Conservation (phyloP, 805 yeast genomes). For the Suhomyces tanzawaensis region DNA sequence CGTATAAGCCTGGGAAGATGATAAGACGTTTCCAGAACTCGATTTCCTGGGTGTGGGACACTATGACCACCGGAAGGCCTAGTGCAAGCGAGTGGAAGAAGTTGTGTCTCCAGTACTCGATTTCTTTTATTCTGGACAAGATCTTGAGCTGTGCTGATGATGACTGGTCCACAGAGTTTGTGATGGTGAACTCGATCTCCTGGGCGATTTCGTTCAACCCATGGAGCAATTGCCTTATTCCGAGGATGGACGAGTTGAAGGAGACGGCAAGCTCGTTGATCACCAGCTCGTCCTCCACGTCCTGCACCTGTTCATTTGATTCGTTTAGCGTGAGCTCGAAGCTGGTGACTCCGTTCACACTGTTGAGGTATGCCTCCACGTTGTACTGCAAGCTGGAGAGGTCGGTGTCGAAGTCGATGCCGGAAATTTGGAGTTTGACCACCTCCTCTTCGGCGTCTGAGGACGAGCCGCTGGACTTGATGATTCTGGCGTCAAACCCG, state of each 20-base stretch:
- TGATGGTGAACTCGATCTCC: slow-evolving; percentile 52
- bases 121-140: slow-evolving; percentile 68
- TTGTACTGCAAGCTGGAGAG: slow-evolving; percentile 32
- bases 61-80: slow-evolving; percentile 60
- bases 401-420: slow-evolving; percentile 29
- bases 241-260: slow-evolving; percentile 51
- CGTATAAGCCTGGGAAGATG: slow-evolving; percentile 58
- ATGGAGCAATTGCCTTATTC: slow-evolving; percentile 62
- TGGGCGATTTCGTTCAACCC: slow-evolving; percentile 42
- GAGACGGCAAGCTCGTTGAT: slow-evolving; percentile 41
- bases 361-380: slow-evolving; percentile 37
- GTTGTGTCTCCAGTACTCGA: slow-evolving; percentile 63
- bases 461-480: neutral
- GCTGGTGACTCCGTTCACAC: slow-evolving; percentile 28
- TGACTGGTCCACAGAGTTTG: slow-evolving; percentile 51
- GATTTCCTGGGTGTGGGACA: slow-evolving; percentile 48
- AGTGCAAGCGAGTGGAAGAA: slow-evolving; percentile 50
- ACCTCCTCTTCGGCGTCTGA: slow-evolving; percentile 24
- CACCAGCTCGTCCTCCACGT: slow-evolving; percentile 16
- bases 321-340: slow-evolving; percentile 22
- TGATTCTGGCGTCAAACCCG: slow-evolving; percentile 26
- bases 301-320: slow-evolving; percentile 13
- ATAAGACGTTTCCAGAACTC: slow-evolving; percentile 26
- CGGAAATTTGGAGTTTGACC: slow-evolving; percentile 30
- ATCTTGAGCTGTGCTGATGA: slow-evolving; percentile 63